Percentiles rank a stretch among this genome's conserved stretches.
Evolutionary conservation across 2,329 filamentous ascomycete species (phyloP).

Genomic region (Clonostachys byssicola): DNA sequence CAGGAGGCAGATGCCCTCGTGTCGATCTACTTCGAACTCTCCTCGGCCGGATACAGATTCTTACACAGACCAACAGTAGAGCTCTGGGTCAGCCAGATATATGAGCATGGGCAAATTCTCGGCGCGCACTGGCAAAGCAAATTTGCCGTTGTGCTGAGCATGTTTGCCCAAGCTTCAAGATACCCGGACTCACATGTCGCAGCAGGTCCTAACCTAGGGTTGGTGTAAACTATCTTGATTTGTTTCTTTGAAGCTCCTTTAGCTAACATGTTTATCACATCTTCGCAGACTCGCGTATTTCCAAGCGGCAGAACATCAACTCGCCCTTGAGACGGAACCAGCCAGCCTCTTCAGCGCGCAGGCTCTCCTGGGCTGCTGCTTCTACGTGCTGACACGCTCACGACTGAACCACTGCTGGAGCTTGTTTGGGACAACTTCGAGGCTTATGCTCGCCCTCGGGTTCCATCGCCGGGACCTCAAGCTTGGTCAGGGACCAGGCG

Average conservation of each 20-base stretch:
- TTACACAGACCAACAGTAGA: conserved; percentile 28
- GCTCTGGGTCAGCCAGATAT: conserved; percentile 33
- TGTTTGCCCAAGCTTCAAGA: too few species aligned
- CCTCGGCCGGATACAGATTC: conserved; percentile 26
- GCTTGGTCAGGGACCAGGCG: not conserved
- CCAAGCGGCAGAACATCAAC: not conserved
- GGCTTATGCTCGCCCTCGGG: conserved; percentile 24
- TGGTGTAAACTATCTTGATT: not conserved
- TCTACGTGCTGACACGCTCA: conserved; percentile 31
- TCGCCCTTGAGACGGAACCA: not conserved
- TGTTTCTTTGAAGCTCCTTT: too few species aligned
- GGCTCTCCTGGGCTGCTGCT: conserved; percentile 26
- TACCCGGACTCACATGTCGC: too few species aligned
- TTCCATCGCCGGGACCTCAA: conserved; percentile 20
- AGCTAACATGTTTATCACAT: not conserved
- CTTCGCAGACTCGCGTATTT: not conserved
- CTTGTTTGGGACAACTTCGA: conserved; percentile 28
- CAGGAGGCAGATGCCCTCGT: conserved; percentile 12
- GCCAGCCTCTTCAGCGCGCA: conserved; percentile 8
- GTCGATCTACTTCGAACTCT: conserved; percentile 27
- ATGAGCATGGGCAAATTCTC: too few species aligned
- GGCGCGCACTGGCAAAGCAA: too few species aligned
- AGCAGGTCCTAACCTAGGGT: too few species aligned
- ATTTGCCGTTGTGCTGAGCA: not conserved
- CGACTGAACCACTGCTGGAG: conserved; percentile 36